These are phyloP conservation scores for Cyberlindnera mrakii DNA, from an alignment of 805 yeast species.

Conservation along the genomic window DNA sequence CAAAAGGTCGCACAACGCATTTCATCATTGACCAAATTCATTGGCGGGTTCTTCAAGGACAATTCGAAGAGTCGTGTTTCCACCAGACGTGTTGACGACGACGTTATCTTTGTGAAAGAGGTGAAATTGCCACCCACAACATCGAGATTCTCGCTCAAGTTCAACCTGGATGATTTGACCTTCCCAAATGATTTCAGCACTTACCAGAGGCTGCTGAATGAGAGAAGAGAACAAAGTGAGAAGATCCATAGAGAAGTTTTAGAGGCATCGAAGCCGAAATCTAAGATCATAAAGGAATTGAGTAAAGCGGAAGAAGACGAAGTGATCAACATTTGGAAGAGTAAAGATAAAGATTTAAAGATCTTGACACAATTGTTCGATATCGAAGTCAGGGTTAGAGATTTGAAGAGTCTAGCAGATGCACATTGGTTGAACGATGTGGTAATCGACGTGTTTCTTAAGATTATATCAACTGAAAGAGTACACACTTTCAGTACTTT, in stretches of 20 bases:
- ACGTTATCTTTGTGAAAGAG: constrained; percentile 17
- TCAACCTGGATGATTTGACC: constrained; percentile 24
- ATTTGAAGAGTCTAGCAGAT: constrained; percentile 64
- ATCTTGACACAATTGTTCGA: constrained; percentile 26
- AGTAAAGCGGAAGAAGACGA: constrained; percentile 17
- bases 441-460: constrained; percentile 76
- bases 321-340: constrained; percentile 24
- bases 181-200: constrained; percentile 34
- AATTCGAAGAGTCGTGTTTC: not conserved
- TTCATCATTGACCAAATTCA: constrained; percentile 3
- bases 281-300: constrained; percentile 24
- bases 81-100: constrained; percentile 5
- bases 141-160: constrained; percentile 15
- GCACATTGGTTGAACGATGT: constrained; percentile 87
- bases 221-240: constrained; percentile 33
- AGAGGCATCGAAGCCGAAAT: constrained; percentile 19
- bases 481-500: constrained; percentile 81
- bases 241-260: constrained; percentile 30
- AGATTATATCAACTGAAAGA: constrained; percentile 26
- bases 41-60: constrained; percentile 3
- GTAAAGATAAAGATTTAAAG: constrained; percentile 20
- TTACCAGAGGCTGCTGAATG: constrained; percentile 38
- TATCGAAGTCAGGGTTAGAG: constrained; percentile 61
- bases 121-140: constrained; percentile 14
- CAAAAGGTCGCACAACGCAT: constrained; percentile 5